Evolutionary conservation across 2,329 filamentous ascomycete genomes (phyloP), one percentile per base, ranked within the genome.

Genomic region (Tricladium varicosporioides): DNA sequence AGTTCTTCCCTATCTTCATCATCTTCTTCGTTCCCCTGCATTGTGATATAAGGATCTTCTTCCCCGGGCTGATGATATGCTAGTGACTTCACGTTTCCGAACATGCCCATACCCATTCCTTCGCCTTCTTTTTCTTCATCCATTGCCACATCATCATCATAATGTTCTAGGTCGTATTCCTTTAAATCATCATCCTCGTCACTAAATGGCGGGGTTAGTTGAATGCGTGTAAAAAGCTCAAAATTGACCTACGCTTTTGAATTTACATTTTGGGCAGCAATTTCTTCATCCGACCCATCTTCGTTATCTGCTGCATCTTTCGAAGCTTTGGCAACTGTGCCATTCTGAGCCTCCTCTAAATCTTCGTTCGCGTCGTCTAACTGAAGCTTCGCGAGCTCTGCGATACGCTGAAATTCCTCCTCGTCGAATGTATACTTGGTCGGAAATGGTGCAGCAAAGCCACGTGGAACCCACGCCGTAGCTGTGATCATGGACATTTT

Each of bases 81-180:
- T 22, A 99, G 80, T 31, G 91, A 92, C 74, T 94, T 95, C 71
- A 96, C 84, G 71, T 97, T 97, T 69, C 92, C 92, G 71, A 99
- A 97, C 83, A 97, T 96, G 67, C 87, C 88, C 81, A 94, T 87
- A 53, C 87, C 83, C 68, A 91, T 87, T 50, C 83, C 85, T 7
- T 27, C 22, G 22, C 22, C 22, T 15, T 75, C 74, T 18, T 78
- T 79, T 16, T 77, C 78, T 58, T 90, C 83, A 31, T 85, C 86
- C 1, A 83, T 80, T 13, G 83, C 80, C 7, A 86, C 83, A 48
- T 94, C 89, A 65, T 94, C 89, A 67, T 99, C 94, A 73, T 99
- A 99, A 73, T 96, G 86, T 63, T 97, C 93, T 54, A 99, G 82
- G 70, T 99, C 88, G 75, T 97, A 99, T 74, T 99, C 92, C 74